Evolutionary conservation across 495 filamentous ascomycete genomes (phyloP), one percentile per base, ranked within the genome.

Genomic region (Penicillium goetzii): DNA sequence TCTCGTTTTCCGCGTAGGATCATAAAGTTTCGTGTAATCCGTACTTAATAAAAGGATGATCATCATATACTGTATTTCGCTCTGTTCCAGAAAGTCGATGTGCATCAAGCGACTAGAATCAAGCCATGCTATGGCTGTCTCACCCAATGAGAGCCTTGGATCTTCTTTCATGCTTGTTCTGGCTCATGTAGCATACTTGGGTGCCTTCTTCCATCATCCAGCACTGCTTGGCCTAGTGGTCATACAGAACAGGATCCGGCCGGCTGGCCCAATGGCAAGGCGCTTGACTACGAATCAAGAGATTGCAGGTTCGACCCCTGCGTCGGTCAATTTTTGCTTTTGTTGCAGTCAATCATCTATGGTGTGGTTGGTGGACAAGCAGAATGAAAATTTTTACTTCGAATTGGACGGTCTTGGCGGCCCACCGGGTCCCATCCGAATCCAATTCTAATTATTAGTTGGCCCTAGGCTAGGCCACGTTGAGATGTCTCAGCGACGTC

Each of bases 211-310:
- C 9, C 36, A 25, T 47, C 43, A 40, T 5, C 36, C 36, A 17
- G 36, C 14, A 40, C 15, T 6, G 12, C 36, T 40, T 40, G 36
- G 36, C 36, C 36, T 15, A 40, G 4, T 5, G 36, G 36, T 40
- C 36, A 40, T 2, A 15, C 12, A 40, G 15, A n/a, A n/a, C 36
- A 15, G 36, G 2, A 40, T 21, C 53, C 58, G 76, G 70, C 76
- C 77, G 71, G 77, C 78, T 87, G 82, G 84, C 83, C 82, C 83
- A 87, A 87, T 88, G 85, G 85, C 81, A 88, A 88, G 85, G 84
- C 84, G 84, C 83, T 87, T 87, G 85, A 87, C 85, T 88, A 87
- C 85, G 85, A 85, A 85, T 85, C 83, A 85, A 84, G 80, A 84
- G 83, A 85, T 85, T 84, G 77, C 78, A 80, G 76, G 77, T 72